Conservation (phyloP, 1,284 basidiomycete genomes). For the Anthracocystis panici-leucophaei region DNA sequence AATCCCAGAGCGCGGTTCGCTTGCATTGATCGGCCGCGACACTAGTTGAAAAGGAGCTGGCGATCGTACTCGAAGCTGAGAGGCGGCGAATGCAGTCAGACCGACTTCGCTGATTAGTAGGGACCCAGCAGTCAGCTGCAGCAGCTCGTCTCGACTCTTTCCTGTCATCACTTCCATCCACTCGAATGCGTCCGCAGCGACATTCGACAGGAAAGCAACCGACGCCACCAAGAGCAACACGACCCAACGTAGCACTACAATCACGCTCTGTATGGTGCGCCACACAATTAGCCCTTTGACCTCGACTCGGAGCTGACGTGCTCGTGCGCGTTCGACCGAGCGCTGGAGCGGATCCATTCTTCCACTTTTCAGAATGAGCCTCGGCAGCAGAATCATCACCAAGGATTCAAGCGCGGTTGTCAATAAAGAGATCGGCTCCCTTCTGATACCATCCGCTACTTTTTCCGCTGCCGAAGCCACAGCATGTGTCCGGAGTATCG, state of each 20-base stretch:
- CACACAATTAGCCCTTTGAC: constrained; percentile 11
- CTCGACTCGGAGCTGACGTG: constrained; percentile 24
- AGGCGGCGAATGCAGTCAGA: constrained; percentile 15
- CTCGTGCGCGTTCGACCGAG: constrained; percentile 16
- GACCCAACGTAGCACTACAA: background rate
- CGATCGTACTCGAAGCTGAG: constrained; percentile 15
- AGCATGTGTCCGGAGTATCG: background rate
- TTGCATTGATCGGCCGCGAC: constrained; percentile 24
- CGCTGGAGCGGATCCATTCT: constrained; percentile 24
- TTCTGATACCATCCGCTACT: background rate
- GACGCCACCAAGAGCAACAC: background rate
- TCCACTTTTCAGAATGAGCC: constrained; percentile 2
- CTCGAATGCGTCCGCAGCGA: background rate
- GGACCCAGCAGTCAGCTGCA: constrained; percentile 8
- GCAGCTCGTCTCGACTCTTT: background rate
- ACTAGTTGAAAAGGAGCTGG: constrained; percentile 37
- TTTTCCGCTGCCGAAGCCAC: background rate
- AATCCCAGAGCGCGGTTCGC: background rate
- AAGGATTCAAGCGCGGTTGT: background rate
- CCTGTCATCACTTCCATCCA: constrained; percentile 3
- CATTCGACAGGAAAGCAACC: background rate
- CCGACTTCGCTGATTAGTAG: constrained; percentile 16
- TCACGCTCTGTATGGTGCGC: constrained; percentile 14
- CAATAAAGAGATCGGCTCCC: constrained; percentile 6
- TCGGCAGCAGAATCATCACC: background rate